Evolutionary conservation across 257 asterid genomes (phyloP).

Genomic region (Salvia hispanica): DNA sequence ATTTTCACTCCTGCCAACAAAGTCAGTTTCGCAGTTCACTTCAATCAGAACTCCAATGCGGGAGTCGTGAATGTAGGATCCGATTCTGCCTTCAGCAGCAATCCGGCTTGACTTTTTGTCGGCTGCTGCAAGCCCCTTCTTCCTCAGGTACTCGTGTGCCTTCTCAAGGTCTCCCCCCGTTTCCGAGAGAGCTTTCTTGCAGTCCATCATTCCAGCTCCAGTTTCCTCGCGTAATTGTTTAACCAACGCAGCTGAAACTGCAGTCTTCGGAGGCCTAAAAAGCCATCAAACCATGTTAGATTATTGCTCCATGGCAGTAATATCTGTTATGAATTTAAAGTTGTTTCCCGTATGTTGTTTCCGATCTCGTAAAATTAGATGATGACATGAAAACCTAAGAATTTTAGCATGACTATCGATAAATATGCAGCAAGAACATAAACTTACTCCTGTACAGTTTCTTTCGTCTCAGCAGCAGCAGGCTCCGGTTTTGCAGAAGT

Average conservation of each 20-base stretch:
- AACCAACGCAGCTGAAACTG: constrained; percentile 76
- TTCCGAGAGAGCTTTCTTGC: constrained; percentile 96
- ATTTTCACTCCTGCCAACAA: constrained; percentile 80
- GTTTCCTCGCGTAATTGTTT: constrained; percentile 94
- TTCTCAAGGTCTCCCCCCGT: constrained; percentile 82
- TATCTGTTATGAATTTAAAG: too few species aligned
- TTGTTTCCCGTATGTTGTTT: too few species aligned
- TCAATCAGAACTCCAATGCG: constrained; percentile 94
- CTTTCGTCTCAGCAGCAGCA: constrained; percentile 49
- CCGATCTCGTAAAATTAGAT: too few species aligned
- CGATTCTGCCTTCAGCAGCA: constrained; percentile 97
- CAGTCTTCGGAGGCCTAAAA: constrained; percentile 60
- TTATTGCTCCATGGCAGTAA: neutral
- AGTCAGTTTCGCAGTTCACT: constrained; percentile 96
- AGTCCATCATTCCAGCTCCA: constrained; percentile 99
- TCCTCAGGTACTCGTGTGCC: constrained; percentile 90
- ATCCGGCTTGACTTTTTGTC: constrained; percentile 92
- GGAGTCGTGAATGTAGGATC: constrained; percentile 86
- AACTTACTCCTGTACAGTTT: constrained; percentile 65
- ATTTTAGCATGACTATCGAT: neutral
- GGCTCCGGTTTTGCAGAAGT: constrained; percentile 56
- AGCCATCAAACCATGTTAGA: constrained; percentile 18
- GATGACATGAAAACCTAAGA: too few species aligned
- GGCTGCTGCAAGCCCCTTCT: constrained; percentile 92
- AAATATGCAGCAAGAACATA: constrained; percentile 18